Evolutionary conservation across 2,329 filamentous ascomycete species (phyloP).

Genomic region (Apiospora rasikravindrae): DNA sequence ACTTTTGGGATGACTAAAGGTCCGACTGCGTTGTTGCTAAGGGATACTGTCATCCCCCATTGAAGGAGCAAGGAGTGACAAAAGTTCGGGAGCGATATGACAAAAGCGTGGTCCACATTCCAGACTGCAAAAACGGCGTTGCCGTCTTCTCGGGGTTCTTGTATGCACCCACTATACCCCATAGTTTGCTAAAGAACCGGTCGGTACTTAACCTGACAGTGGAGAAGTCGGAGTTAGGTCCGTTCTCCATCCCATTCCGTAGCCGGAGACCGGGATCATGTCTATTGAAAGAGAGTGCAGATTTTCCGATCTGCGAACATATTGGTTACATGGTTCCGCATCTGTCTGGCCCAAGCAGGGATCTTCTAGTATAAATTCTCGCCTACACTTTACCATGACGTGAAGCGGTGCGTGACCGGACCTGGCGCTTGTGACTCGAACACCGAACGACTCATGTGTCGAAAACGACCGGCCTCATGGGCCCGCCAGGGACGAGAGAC

Average conservation of each 20-base stretch:
- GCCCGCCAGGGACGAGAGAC: not conserved
- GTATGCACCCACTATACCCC: not conserved
- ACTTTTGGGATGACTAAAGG: not conserved
- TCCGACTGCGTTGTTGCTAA: not conserved
- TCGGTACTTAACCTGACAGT: too few relatives aligned
- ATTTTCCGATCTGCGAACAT: not conserved
- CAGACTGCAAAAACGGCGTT: not conserved
- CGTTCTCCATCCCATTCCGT: not conserved
- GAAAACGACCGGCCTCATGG: not conserved
- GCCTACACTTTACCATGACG: not conserved
- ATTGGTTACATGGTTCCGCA: not conserved
- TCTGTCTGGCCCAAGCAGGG: not conserved
- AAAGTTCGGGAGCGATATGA: not conserved
- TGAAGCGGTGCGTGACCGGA: not conserved
- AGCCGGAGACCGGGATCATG: not conserved
- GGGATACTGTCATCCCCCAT: not conserved
- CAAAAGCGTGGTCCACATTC: not conserved
- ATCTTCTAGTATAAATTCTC: not conserved
- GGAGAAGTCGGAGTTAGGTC: not conserved
- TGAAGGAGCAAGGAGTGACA: not conserved
- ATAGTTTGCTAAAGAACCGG: not conserved
- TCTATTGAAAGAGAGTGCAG: not conserved
- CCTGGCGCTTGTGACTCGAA: conserved; percentile 6
- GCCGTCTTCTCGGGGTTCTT: not conserved
- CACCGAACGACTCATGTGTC: conserved; percentile 9